Base-by-base conservation (phyloP, 768 basidiomycete genomes). In the Tephrocybe sp. region DNA sequence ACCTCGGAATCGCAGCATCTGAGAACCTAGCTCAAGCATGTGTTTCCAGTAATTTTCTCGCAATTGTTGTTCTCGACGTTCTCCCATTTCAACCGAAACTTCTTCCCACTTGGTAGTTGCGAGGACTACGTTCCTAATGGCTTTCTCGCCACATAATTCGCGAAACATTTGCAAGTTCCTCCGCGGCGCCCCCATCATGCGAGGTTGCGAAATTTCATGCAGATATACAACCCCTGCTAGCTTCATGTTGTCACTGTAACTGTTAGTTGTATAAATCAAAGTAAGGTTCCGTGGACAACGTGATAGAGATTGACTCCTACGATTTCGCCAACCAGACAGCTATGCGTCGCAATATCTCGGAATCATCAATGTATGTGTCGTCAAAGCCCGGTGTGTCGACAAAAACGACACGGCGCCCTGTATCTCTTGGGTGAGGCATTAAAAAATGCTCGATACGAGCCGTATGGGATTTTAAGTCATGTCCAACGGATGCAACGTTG, bases 11-110 rank as follows among this genome's bases (percentile, higher is more conserved):
- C 74, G 70, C 8, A 66, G 56, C 31, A 76, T 53, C n/a, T 45
- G 47, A 2, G 76, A 74, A 12, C 73, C 73, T 56, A 67, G 67
- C 35, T 70, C 68, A 13, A 76, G 62, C 41, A 71, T 72, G 26
- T 68, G 62, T 51, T 73, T 72, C 68, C 77, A 77, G 59, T 73
- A 76, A 47, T 68, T 68, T 52, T 67, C 67, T 23, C 61, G 59
- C 11, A 78, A 68, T 56, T 76, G 72, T 2, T 53, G 49, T 59
- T 77, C 77, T n/a, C 76, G 68, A 8, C 57, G 60, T 43, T 65
- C 63, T n/a, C 72, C 74, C 32, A 67, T 26, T 39, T 64, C 70
- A 34, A 52, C 60, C 44, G 60, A 58, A 42, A 74, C 72, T 51
- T 67, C 64, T 4, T 63, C 64, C 74, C 74, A 76, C 68, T 68